A percentile compares a stretch with the other conserved stretches of the same genome.
Conservation (phyloP, 129 eudicot genomes). For the Artemisia annua region DNA sequence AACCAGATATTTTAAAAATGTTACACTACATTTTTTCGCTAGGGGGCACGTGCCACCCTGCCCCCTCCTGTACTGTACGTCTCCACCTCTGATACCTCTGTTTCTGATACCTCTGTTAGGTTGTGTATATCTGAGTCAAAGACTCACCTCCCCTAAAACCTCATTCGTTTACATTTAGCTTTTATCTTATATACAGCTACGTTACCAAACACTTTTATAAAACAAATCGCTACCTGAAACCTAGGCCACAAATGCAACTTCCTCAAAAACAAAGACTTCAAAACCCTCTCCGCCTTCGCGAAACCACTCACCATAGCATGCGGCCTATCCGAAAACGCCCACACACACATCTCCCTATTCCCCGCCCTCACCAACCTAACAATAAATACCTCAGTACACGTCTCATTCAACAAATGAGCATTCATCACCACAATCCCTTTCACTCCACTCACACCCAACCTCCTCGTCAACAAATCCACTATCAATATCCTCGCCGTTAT, state of each 20-base stretch:
- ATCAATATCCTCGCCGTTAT: constrained; percentile 85
- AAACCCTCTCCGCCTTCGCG: constrained; percentile 77
- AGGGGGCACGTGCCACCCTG: no score
- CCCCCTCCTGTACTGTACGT: no score
- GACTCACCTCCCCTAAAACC: no score
- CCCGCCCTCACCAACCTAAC: constrained; percentile 61
- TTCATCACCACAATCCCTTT: constrained; percentile 66
- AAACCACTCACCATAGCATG: constrained; percentile 85
- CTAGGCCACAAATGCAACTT: constrained; percentile 90
- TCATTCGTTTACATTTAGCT: no score
- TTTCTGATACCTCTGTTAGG: no score
- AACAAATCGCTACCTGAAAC: constrained; percentile 57
- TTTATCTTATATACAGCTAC: no score
- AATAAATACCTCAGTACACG: constrained; percentile 87
- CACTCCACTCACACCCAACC: constrained; percentile 50
- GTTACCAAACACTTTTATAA: no score
- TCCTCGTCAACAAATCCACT: constrained; percentile 70
- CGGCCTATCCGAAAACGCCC: constrained; percentile 83
- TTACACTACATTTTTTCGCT: no score
- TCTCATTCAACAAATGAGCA: constrained; percentile 66
- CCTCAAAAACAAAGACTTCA: constrained; percentile 66
- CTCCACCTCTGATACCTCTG: no score
- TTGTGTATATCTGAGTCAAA: no score
- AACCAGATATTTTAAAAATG: no score
- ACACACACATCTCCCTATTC: constrained; percentile 44